Conservation (phyloP, 1,284 basidiomycete species). For the Phellopilus nigrolimitatus region DNA sequence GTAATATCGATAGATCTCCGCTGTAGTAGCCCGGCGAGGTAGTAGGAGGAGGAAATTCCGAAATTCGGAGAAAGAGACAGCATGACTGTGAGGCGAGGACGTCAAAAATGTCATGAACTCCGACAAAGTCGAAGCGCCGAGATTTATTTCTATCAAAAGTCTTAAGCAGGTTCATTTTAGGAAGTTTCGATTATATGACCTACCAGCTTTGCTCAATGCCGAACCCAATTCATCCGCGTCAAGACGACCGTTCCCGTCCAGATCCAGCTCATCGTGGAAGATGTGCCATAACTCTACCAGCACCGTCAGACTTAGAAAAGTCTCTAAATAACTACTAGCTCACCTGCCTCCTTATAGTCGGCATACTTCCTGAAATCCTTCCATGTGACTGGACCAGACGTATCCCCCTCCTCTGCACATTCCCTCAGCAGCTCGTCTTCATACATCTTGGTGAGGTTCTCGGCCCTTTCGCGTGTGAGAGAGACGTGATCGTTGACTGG, state of each 20-base stretch:
- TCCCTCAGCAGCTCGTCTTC: slow-evolving; percentile 69
- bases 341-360: slow-evolving; percentile 72
- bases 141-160: slow-evolving; percentile 54
- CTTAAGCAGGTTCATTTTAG: slow-evolving; percentile 7
- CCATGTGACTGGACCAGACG: slow-evolving; percentile 59
- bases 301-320: slow-evolving; percentile 19
- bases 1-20: slow-evolving; percentile 86
- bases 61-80: slow-evolving; percentile 84
- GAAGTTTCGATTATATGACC: too few relatives aligned
- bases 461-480: slow-evolving; percentile 64
- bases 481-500: slow-evolving; percentile 30
- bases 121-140: slow-evolving; percentile 59
- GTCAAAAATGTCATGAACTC: slow-evolving; percentile 83
- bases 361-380: slow-evolving; percentile 75
- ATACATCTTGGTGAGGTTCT: slow-evolving; percentile 66
- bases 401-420: slow-evolving; percentile 45
- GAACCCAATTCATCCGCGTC: slow-evolving; percentile 67
- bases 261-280: slow-evolving; percentile 84
- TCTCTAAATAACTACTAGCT: slow-evolving; percentile 26
- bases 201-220: slow-evolving; percentile 72
- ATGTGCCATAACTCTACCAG: slow-evolving; percentile 78
- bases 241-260: slow-evolving; percentile 79
- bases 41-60: slow-evolving; percentile 86
- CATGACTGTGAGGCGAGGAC: slow-evolving; percentile 56
- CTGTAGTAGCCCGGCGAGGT: slow-evolving; percentile 74